Percentiles rank a stretch among this genome's conserved stretches.
These are phyloP conservation scores for Triticum turgidum DNA, from an alignment of 176 grass and related monocot genomes.

Conservation along the genomic window DNA sequence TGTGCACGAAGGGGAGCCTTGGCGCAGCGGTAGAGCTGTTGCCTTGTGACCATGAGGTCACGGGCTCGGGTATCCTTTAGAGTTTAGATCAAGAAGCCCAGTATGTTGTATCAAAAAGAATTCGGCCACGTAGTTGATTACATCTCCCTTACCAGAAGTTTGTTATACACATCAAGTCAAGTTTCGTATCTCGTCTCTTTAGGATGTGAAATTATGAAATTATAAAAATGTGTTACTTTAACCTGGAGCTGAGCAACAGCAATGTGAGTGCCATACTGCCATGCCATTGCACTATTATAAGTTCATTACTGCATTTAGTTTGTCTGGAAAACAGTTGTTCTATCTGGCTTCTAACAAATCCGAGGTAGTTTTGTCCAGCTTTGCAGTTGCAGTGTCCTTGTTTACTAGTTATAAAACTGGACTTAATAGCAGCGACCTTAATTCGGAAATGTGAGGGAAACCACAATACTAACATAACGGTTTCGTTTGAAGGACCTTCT, in stretches of 20 bases:
- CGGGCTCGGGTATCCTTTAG: not conserved
- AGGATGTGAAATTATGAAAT: not conserved
- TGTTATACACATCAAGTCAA: not conserved
- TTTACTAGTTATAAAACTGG: no score
- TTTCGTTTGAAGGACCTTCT: no score
- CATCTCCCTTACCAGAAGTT: not conserved
- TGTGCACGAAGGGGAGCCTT: not conserved
- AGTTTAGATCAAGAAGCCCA: not conserved
- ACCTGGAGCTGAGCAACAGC: conserved; percentile 92
- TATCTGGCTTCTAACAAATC: no score
- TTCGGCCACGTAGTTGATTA: not conserved
- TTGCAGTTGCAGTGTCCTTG: no score
- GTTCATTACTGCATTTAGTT: not conserved
- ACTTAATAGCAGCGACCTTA: no score
- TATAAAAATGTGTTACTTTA: not conserved
- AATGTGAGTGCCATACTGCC: conserved; percentile 57
- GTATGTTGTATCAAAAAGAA: not conserved
- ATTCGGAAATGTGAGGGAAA: no score
- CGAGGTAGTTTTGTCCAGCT: no score
- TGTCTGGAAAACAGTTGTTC: no score
- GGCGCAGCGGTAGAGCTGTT: no score
- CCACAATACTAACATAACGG: no score
- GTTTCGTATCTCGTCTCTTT: not conserved
- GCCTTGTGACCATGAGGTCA: no score
- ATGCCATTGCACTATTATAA: not conserved